A percentile compares a stretch with the other conserved stretches of the same genome.
Conservation (phyloP, 2,329 filamentous ascomycete species). For the Cladophialophora exuberans region DNA sequence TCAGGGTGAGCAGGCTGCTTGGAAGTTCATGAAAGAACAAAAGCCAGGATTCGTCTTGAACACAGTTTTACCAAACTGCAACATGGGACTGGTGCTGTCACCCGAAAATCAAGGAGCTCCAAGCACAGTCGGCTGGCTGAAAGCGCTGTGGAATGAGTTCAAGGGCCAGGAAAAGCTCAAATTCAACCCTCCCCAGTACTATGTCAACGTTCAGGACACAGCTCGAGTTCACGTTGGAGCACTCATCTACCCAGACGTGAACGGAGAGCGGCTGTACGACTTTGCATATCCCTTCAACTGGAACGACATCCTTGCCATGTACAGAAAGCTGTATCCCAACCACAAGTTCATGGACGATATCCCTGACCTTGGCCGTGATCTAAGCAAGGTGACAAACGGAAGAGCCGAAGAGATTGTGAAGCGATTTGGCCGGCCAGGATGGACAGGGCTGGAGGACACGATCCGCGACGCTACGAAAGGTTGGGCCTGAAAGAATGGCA, state of each 20-base stretch:
- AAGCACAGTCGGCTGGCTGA: conserved; percentile 26
- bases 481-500: conserved; percentile 7
- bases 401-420: conserved; percentile 25
- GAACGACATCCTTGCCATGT: conserved; percentile 45
- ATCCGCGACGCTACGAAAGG: conserved; percentile 10
- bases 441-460: conserved; percentile 23
- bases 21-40: conserved; percentile 43
- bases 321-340: conserved; percentile 44
- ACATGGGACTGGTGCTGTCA: conserved; percentile 24
- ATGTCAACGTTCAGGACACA: conserved; percentile 50
- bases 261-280: conserved; percentile 58
- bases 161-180: conserved; percentile 39
- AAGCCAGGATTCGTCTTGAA: conserved; percentile 36
- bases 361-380: conserved; percentile 21
- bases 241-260: conserved; percentile 49
- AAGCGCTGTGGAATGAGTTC: conserved; percentile 44
- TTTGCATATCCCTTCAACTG: conserved; percentile 54
- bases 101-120: conserved; percentile 22
- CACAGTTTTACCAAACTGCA: conserved; percentile 28
- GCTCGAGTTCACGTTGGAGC: conserved; percentile 59
- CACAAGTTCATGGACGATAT: conserved; percentile 33
- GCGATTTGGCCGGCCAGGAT: conserved; percentile 22
- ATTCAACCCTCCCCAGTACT: conserved; percentile 37
- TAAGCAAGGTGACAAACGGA: conserved; percentile 23
- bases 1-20: conserved; percentile 43